These are phyloP conservation scores for Tieghemiomyces parasiticus DNA, from an alignment of 192 early-diverging fungal genomes.

Conservation along the genomic window DNA sequence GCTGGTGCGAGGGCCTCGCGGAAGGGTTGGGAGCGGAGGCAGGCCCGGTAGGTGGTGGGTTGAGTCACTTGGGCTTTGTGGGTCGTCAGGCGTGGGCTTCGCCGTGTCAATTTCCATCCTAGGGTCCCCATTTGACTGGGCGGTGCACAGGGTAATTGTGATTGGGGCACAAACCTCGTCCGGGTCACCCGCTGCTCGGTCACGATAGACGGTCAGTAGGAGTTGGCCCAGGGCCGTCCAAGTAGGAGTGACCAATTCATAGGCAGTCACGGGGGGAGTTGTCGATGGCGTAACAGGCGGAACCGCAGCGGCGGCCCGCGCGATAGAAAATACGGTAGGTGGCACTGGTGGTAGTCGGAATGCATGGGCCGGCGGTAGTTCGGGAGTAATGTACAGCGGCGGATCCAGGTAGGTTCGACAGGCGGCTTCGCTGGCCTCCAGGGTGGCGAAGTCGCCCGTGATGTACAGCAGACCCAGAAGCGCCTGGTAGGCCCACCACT, in stretches of 20 bases:
- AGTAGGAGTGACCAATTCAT: too few relatives aligned
- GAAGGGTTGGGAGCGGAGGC: background rate
- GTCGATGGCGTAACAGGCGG: too few relatives aligned
- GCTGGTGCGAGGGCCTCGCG: background rate
- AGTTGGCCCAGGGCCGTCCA: too few relatives aligned
- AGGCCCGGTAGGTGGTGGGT: background rate
- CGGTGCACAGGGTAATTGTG: too few relatives aligned
- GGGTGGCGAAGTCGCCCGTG: background rate
- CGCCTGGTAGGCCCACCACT: conserved; percentile 3
- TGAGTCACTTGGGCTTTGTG: background rate
- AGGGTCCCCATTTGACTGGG: background rate
- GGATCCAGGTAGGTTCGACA: background rate
- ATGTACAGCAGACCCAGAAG: background rate
- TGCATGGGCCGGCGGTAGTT: background rate
- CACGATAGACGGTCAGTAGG: too few relatives aligned
- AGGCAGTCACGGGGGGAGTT: too few relatives aligned
- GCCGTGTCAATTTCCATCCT: background rate
- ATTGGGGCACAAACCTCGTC: too few relatives aligned
- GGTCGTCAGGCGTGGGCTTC: background rate
- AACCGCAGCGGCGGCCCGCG: too few relatives aligned
- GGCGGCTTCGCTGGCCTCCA: background rate
- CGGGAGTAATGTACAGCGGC: background rate
- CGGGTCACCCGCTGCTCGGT: too few relatives aligned
- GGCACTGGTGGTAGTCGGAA: too few relatives aligned
- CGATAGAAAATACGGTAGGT: too few relatives aligned